These are phyloP conservation scores for Pleurotus tuber-regium DNA, from an alignment of 768 basidiomycete species.

Conservation along the genomic window DNA sequence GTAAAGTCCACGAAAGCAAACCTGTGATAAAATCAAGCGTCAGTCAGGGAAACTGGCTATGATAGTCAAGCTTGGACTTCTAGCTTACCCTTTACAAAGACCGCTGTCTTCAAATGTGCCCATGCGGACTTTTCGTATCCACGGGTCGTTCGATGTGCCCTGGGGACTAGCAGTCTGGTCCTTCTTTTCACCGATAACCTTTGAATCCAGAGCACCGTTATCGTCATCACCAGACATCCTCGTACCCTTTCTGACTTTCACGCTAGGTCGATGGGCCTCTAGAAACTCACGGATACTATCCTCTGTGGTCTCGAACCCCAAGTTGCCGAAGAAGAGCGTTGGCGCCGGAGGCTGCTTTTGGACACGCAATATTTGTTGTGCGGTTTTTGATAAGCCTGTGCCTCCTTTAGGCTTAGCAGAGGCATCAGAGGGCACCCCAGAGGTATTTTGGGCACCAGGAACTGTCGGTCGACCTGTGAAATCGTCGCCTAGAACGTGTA, in stretches of 20 bases:
- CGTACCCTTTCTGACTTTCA: slow-evolving; percentile 30
- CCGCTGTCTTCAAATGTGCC: slow-evolving; percentile 97
- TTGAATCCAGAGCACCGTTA: slow-evolving; percentile 25
- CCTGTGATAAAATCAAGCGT: slow-evolving; percentile 36
- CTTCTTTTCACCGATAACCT: slow-evolving; percentile 23
- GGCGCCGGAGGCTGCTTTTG: slow-evolving; percentile 85
- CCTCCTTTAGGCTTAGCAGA: not conserved
- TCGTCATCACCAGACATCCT: slow-evolving; percentile 26
- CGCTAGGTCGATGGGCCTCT: slow-evolving; percentile 53
- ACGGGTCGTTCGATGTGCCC: slow-evolving; percentile 33
- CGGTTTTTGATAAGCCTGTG: slow-evolving; percentile 57
- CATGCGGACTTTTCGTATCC: slow-evolving; percentile 84
- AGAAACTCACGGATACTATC: slow-evolving; percentile 70
- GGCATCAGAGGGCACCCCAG: slow-evolving; percentile 23
- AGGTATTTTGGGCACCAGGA: slow-evolving; percentile 31
- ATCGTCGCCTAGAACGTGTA: slow-evolving; percentile 55
- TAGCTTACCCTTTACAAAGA: slow-evolving; percentile 85
- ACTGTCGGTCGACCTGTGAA: slow-evolving; percentile 66
- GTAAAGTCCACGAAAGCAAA: slow-evolving; percentile 96
- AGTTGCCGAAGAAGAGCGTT: slow-evolving; percentile 91
- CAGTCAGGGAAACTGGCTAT: not conserved
- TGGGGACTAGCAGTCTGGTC: not conserved
- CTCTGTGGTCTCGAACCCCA: slow-evolving; percentile 88
- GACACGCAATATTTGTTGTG: slow-evolving; percentile 69
- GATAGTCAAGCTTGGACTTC: not conserved